Conservation (phyloP, 176 grass and related monocot species). For the Eremochloa ophiuroides region DNA sequence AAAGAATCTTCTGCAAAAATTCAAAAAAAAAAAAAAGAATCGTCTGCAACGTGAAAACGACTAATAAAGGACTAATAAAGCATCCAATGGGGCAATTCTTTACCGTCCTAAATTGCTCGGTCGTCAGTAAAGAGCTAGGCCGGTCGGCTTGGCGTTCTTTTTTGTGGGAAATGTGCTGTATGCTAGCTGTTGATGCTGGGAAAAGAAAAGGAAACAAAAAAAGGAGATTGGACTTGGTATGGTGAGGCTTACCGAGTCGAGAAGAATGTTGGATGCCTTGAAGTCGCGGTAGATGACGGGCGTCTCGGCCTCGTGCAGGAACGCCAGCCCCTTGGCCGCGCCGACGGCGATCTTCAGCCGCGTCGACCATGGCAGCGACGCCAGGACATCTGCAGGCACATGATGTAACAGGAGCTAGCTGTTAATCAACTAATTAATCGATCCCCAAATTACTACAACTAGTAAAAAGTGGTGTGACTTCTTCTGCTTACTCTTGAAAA, state of each 20-base stretch:
- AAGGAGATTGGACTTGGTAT: not conserved
- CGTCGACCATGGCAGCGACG: conserved; percentile 73
- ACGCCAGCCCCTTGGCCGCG: conserved; percentile 82
- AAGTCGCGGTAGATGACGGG: conserved; percentile 83
- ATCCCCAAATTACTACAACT: too few relatives aligned
- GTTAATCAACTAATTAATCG: not conserved
- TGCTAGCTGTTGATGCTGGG: not conserved
- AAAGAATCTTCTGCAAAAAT: not conserved
- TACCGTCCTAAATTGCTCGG: not conserved
- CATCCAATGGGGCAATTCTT: not conserved
- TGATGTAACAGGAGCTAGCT: not conserved
- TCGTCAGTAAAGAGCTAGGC: not conserved
- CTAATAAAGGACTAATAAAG: not conserved
- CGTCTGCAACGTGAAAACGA: too few relatives aligned
- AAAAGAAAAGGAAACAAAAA: too few relatives aligned
- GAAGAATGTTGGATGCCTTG: conserved; percentile 74
- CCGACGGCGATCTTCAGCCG: conserved; percentile 91
- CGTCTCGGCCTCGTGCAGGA: conserved; percentile 75
- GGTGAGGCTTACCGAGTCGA: conserved; percentile 49
- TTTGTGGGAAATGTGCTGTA: not conserved
- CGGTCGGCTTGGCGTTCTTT: not conserved
- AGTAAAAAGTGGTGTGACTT: too few relatives aligned
- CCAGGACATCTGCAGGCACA: conserved; percentile 37
- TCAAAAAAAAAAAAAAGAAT: too few relatives aligned
- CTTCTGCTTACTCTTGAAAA: conserved; percentile 94